Base-by-base conservation (phyloP, 495 filamentous ascomycete genomes). In the Neurospora cerealis region DNA sequence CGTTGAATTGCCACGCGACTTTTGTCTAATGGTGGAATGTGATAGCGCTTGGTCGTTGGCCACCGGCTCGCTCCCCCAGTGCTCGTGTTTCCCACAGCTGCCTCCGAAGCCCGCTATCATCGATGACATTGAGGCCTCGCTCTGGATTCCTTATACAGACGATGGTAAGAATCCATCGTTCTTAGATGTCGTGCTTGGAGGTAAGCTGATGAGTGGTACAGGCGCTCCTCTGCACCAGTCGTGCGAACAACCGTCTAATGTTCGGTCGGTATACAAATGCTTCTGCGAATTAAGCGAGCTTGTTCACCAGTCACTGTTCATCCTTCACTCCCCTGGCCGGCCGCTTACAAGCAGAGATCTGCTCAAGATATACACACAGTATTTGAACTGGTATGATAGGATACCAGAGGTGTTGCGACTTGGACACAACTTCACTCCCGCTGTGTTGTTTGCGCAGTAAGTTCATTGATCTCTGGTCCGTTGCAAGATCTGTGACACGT, bases 281-380 rank as follows among this genome's bases (percentile, higher is more conserved):
- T 90, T 90, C 72, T 89, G 88, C 76, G 87, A 89, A 73, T 85
- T 92, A 41, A 90, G 89, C 72, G 90, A 92, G 79, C 86, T 92
- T 13, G 86, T 92, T 5, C 89, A 91, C 72, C 85, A 91, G 75
- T 87, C 87, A 13, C 79, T 92, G n/a, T 89, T 88, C 74, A 83
- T 89, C 32, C 83, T 91, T 10, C 89, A 90, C 76, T 87, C 89
- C 0, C 90, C 91, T 3, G 87, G 86, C 28, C 82, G 87, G 70
- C 85, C 86, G 0, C 81, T 92, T 11, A 90, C 88, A 0, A 88
- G 86, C 75, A 84, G 84, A 71, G 86, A 87, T 28, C 78, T 92
- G 13, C 83, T 90, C 1, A 80, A 80, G 36, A 82, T 84, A 19
- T 91, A 92, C 75, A 86, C 84, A 0, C 86, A 88, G 73, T 91